These are phyloP conservation scores for Kluyveromyces sp. DNA, from an alignment of 1,139 yeast genomes.

Conservation along the genomic window DNA sequence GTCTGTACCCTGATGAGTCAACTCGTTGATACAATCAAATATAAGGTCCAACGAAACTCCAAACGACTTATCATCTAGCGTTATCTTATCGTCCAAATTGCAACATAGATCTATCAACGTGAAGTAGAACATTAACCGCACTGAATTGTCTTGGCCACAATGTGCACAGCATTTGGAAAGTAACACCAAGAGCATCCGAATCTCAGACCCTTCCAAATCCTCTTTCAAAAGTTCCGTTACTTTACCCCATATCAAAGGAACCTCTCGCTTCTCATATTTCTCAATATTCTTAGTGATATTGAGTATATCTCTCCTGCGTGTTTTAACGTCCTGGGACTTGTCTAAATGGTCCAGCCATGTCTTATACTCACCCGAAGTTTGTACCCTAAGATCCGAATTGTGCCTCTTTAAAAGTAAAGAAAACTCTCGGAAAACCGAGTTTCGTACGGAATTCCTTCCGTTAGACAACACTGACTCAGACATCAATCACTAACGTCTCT, in stretches of 20 bases:
- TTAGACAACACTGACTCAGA: neutral
- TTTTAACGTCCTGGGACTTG: neutral
- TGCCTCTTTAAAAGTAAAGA: slow-evolving; percentile 1
- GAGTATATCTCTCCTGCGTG: neutral
- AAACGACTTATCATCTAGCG: slow-evolving; percentile 17
- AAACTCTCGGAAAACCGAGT: slow-evolving; percentile 2
- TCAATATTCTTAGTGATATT: neutral
- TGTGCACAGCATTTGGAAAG: slow-evolving; percentile 1
- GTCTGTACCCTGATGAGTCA: slow-evolving; percentile 58
- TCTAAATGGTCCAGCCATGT: slow-evolving; percentile 1
- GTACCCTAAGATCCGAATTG: slow-evolving; percentile 1
- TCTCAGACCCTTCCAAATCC: neutral
- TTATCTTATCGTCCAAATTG: slow-evolving; percentile 12
- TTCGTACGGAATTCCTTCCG: neutral
- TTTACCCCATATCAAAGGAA: slow-evolving; percentile 2
- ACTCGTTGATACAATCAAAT: slow-evolving; percentile 41
- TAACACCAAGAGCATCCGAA: slow-evolving; percentile 2
- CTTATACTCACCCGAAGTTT: slow-evolving; percentile 1
- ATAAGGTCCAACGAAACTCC: slow-evolving; percentile 53
- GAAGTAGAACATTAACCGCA: slow-evolving; percentile 49
- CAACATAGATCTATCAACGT: slow-evolving; percentile 47
- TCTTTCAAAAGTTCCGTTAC: neutral
- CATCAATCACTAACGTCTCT: neutral
- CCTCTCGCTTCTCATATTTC: neutral
- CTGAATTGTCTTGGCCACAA: slow-evolving; percentile 35